phyloP scores from a whole-genome alignment of 345 rosid genomes.

The Eucalyptus regnans region DNA sequence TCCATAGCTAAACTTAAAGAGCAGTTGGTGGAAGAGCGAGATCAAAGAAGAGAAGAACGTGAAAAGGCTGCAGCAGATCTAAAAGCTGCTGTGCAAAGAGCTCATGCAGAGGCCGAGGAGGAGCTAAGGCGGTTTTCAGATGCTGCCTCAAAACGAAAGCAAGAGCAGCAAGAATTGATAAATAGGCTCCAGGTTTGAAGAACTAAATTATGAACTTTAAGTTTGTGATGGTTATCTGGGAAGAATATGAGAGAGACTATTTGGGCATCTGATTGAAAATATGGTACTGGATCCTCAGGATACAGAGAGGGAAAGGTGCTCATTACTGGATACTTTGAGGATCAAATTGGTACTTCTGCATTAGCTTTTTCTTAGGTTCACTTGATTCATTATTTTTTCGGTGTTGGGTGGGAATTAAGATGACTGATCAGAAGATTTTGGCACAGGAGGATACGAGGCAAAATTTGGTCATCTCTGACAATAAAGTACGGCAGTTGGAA shows the following conservation, averaged over 20 bases:
- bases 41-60: conserved; percentile 76
- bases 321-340: conserved; percentile 62
- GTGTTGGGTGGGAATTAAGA: neutral
- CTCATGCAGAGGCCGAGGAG: conserved; percentile 65
- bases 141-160: conserved; percentile 52
- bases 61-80: conserved; percentile 59
- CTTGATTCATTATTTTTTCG: neutral
- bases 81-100: conserved; percentile 70
- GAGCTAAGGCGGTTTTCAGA: conserved; percentile 55
- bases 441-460: conserved; percentile 81
- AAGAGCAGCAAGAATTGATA: conserved; percentile 71
- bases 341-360: conserved; percentile 55
- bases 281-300: conserved; percentile 35
- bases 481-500: conserved; percentile 87
- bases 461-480: conserved; percentile 73
- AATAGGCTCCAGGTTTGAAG: conserved; percentile 69
- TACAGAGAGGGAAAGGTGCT: conserved; percentile 64
- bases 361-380: neutral
- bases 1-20: conserved; percentile 65
- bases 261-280: neutral
- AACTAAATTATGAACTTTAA: neutral
- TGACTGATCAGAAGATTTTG: neutral
- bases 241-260: neutral
- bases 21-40: conserved; percentile 71
- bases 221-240: neutral